Base-by-base conservation (phyloP, 768 basidiomycete genomes). In the Trametes sanguinea region DNA sequence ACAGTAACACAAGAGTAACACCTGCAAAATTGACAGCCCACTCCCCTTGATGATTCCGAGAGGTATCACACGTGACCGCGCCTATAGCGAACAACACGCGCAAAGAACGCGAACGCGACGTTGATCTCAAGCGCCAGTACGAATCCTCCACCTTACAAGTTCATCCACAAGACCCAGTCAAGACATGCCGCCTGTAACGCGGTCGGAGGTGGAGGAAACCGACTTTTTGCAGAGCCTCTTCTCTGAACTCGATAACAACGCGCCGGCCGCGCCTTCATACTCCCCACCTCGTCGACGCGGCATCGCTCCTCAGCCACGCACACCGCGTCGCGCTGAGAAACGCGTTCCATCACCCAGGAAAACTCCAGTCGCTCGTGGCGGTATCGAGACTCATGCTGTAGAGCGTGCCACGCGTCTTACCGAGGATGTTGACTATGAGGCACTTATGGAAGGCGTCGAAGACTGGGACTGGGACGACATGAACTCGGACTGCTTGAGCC, bases 381-480 rank as follows among this genome's bases (percentile, higher is more conserved):
- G 17, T 3, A 6, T 4, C 7, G 4, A 32, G 54, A n/a, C n/a
- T n/a, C n/a, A n/a, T 2, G 7, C 33, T 33, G 10, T 11, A 13
- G 16, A 6, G 14, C n/a, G 33, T 17, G 32, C 30, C 2, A 37
- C 45, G 6, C 40, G 47, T 13, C 16, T 16, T 1, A 54, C 35
- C 2, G 30, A 58, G 22, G 75, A 80, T 60, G 64, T 81, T 22
- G 83, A 87, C 62, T 66, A 87, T 33, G 69, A 74, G 2, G 68
- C 74, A 3, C 76, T 90, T 13, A 68, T 88, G n/a, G 82, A 86
- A 32, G 89, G 87, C 0, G 85, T 84, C 1, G 89, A 88, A 67
- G 76, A 81, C 40, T 89, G 88, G 86, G 86, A 91, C 65, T 85
- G 87, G 83, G 77, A 82, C 35, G 83, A 85, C 61, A 81, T 82